Conservation (phyloP, 202 grass and related monocot species). For the Setaria italica region DNA sequence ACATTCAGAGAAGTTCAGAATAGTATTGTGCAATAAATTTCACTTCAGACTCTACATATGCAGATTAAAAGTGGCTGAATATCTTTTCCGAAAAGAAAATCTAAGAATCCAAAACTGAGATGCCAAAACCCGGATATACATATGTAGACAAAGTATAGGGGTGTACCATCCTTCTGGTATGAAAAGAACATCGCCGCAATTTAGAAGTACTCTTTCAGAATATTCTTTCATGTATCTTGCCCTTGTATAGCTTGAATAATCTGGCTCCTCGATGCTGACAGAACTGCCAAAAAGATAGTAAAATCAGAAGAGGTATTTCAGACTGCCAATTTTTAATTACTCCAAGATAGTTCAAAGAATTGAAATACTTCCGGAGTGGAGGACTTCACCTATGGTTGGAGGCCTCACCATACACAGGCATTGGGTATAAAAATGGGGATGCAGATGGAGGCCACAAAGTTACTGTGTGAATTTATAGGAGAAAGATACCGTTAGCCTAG, state of each 20-base stretch:
- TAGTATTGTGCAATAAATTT: background rate
- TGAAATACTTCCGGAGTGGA: slow-evolving; percentile 32
- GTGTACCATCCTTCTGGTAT: slow-evolving; percentile 99
- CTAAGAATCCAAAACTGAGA: background rate
- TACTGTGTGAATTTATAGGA: slow-evolving; percentile 54
- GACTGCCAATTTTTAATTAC: slow-evolving; percentile 8
- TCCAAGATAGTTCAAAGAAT: slow-evolving; percentile 31
- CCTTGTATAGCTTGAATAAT: slow-evolving; percentile 74
- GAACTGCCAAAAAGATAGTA: slow-evolving; percentile 52
- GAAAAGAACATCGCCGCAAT: slow-evolving; percentile 79
- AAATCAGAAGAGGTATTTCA: slow-evolving; percentile 28
- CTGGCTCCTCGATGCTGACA: slow-evolving; percentile 75
- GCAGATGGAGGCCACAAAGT: slow-evolving; percentile 89
- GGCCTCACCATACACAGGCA: slow-evolving; percentile 95
- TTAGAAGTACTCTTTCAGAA: slow-evolving; percentile 78
- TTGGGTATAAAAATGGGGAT: slow-evolving; percentile 78
- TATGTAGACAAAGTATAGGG: slow-evolving; percentile 36
- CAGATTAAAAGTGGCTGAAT: slow-evolving; percentile 20
- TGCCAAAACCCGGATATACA: background rate
- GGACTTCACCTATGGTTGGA: slow-evolving; percentile 92
- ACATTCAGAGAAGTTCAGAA: slow-evolving; percentile 6
- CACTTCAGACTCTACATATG: background rate
- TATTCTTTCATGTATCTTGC: slow-evolving; percentile 71
- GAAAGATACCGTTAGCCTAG: slow-evolving; percentile 17
- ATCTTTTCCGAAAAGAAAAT: background rate